A percentile compares a stretch with the other conserved stretches of the same genome.
Conservation (phyloP, 176 grass and related monocot genomes). For the Lolium rigidum region DNA sequence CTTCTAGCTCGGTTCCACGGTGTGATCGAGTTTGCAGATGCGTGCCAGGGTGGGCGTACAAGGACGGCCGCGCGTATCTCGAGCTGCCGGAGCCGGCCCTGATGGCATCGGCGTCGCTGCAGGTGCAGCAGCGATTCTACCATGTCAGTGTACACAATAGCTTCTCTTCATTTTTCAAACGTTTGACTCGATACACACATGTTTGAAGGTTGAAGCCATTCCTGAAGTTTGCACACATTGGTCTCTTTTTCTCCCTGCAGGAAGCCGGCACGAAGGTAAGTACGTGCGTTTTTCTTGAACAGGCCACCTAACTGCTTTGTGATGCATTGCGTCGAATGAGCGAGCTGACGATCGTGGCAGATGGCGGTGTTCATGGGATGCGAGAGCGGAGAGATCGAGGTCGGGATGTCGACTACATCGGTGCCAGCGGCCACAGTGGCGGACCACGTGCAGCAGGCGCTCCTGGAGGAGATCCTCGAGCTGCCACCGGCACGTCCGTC, state of each 20-base stretch:
- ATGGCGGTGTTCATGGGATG: conserved; percentile 80
- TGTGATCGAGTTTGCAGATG: conserved; percentile 32
- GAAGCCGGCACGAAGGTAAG: conserved; percentile 74
- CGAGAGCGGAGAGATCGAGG: conserved; percentile 80
- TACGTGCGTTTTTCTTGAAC: conserved; percentile 50
- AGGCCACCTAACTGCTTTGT: not conserved
- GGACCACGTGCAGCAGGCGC: conserved; percentile 51
- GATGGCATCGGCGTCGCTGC: conserved; percentile 52
- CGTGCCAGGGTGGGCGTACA: conserved; percentile 86
- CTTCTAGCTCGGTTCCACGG: not conserved
- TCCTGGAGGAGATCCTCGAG: conserved; percentile 51
- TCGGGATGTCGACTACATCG: conserved; percentile 49
- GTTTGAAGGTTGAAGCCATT: not conserved
- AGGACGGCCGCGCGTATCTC: conserved; percentile 52
- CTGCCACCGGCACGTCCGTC: conserved; percentile 28
- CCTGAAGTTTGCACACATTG: conserved; percentile 32
- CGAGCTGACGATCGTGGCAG: conserved; percentile 32
- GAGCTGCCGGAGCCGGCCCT: conserved; percentile 58
- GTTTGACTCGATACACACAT: not conserved
- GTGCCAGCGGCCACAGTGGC: conserved; percentile 13
- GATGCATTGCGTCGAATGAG: conserved; percentile 28
- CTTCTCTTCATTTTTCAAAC: not conserved
- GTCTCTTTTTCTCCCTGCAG: conserved; percentile 44
- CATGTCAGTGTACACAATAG: conserved; percentile 42
- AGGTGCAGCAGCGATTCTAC: conserved; percentile 79